phyloP scores from a whole-genome alignment of 2,329 filamentous ascomycete species.

The Sporothrix luriei region DNA sequence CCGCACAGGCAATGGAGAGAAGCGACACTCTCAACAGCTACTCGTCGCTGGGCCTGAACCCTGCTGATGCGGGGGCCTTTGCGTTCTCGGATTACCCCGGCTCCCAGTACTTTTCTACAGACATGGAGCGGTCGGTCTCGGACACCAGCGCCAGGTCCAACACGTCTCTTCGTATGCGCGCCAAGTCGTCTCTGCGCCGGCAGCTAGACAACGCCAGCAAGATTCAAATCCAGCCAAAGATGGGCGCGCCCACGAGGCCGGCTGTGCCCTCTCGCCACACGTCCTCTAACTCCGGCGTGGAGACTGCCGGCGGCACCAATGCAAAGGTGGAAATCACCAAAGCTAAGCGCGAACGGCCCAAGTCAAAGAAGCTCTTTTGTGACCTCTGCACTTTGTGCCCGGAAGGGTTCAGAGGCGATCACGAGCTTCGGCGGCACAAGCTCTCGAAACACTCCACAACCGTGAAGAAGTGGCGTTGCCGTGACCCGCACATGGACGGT shows the following conservation, averaged over 20 bases:
- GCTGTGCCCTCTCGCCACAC: slow-evolving; percentile 32
- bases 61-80: not conserved
- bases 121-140: slow-evolving; percentile 52
- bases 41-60: slow-evolving; percentile 40
- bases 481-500: slow-evolving; percentile 53
- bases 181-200: slow-evolving; percentile 52
- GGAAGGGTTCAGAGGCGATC: slow-evolving; percentile 81
- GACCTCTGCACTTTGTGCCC: slow-evolving; percentile 69
- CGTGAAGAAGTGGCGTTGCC: slow-evolving; percentile 62
- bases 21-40: slow-evolving; percentile 11
- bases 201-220: slow-evolving; percentile 50
- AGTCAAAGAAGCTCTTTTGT: slow-evolving; percentile 73
- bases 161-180: slow-evolving; percentile 51
- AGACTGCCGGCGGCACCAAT: slow-evolving; percentile 42
- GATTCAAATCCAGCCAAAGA: slow-evolving; percentile 51
- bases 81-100: not conserved
- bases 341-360: slow-evolving; percentile 60
- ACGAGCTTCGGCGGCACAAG: slow-evolving; percentile 73
- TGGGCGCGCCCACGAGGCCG: slow-evolving; percentile 32
- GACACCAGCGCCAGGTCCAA: slow-evolving; percentile 53
- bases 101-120: not conserved
- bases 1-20: slow-evolving; percentile 29
- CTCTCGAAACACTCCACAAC: slow-evolving; percentile 63
- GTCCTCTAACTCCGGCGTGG: slow-evolving; percentile 28
- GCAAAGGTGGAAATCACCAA: slow-evolving; percentile 49